Evolutionary conservation across 1,284 basidiomycete species (phyloP).

Genomic region (Tetrapyrgos nigripes): DNA sequence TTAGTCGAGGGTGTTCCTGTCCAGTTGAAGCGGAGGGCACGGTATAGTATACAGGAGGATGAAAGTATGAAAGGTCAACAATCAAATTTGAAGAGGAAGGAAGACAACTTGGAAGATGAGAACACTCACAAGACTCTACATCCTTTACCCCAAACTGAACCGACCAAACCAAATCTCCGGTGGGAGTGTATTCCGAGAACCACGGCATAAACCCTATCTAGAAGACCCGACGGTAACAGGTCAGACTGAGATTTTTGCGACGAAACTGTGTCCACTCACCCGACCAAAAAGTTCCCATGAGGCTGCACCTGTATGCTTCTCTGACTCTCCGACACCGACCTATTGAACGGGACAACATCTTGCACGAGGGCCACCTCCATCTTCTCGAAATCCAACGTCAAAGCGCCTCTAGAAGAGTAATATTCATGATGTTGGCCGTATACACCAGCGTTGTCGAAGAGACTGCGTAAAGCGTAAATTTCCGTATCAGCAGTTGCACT

Average conservation of each 20-base stretch:
- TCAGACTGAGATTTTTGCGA: neutral
- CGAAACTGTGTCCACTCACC: conserved; percentile 2
- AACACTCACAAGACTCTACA: conserved; percentile 1
- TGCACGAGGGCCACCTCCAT: conserved; percentile 12
- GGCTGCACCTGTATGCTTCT: conserved; percentile 14
- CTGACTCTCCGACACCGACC: conserved; percentile 14
- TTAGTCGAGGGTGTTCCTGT: conserved; percentile 7
- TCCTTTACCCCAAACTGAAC: conserved; percentile 13
- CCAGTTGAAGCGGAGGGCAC: conserved; percentile 16
- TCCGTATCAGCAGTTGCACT: no score
- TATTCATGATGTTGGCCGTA: conserved; percentile 5
- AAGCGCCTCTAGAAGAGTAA: conserved; percentile 8
- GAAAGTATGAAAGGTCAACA: neutral
- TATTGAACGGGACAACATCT: conserved; percentile 9
- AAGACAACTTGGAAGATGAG: neutral
- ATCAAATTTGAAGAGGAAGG: neutral
- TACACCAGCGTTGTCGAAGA: conserved; percentile 17
- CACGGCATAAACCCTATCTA: conserved; percentile 17
- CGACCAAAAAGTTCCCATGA: conserved; percentile 16
- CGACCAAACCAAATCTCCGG: conserved; percentile 13
- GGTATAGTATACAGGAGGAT: no score
- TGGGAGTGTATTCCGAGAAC: conserved; percentile 9
- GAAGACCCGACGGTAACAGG: neutral
- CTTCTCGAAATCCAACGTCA: conserved; percentile 7
- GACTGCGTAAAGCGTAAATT: neutral